Evolutionary conservation across 2,329 filamentous ascomycete species (phyloP).

Genomic region (Metarhizium humberi): DNA sequence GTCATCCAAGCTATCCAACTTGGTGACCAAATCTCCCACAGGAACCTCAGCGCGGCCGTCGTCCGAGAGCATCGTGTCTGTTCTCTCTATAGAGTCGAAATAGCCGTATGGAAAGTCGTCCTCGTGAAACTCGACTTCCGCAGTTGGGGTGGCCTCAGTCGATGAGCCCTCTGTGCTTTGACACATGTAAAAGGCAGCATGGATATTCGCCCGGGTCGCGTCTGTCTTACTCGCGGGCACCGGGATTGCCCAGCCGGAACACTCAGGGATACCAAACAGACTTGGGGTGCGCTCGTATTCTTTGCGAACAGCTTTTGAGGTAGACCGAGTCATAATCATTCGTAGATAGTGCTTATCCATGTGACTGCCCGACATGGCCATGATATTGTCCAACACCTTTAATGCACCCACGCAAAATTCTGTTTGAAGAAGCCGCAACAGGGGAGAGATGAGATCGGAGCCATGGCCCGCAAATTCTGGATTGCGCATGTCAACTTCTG

Average conservation of each 20-base stretch:
- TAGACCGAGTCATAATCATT: conserved; percentile 95
- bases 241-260: conserved; percentile 92
- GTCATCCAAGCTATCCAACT: conserved; percentile 70
- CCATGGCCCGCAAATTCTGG: conserved; percentile 84
- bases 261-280: conserved; percentile 91
- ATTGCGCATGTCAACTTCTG: conserved; percentile 87
- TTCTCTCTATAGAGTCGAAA: conserved; percentile 62
- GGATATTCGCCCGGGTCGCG: conserved; percentile 81
- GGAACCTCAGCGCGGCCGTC: conserved; percentile 63
- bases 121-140: conserved; percentile 84
- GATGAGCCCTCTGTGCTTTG: conserved; percentile 53
- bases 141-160: conserved; percentile 57
- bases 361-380: conserved; percentile 83
- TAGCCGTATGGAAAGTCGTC: conserved; percentile 83
- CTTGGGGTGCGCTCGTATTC: conserved; percentile 93
- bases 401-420: conserved; percentile 90
- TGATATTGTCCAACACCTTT: conserved; percentile 86
- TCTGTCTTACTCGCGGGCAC: conserved; percentile 84
- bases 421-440: conserved; percentile 81
- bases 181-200: conserved; percentile 93
- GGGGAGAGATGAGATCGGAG: conserved; percentile 87
- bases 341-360: conserved; percentile 91
- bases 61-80: conserved; percentile 89
- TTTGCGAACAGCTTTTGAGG: conserved; percentile 77
- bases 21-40: conserved; percentile 67